Evolutionary conservation across 441 rosid species (phyloP).

Genomic region (Corymbia calophylla): DNA sequence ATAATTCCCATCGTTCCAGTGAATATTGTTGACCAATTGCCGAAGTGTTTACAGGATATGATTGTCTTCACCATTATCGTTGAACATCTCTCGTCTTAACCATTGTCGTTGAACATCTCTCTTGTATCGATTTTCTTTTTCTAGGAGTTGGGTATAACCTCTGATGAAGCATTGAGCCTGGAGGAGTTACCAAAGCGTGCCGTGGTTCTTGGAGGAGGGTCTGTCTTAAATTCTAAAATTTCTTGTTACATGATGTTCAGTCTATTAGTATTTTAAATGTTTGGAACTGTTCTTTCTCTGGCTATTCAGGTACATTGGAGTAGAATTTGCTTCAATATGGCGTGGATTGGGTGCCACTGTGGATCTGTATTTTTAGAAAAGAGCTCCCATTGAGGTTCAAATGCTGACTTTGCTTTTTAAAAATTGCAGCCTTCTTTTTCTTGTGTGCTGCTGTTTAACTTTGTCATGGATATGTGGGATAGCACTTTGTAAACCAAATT

Average conservation of each 20-base stretch:
- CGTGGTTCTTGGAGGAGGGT: conserved; percentile 98
- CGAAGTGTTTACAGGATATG: neutral
- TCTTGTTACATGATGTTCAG: neutral
- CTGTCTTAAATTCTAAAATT: conserved; percentile 8
- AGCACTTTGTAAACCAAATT: neutral
- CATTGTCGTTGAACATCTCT: neutral
- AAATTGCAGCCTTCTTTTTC: neutral
- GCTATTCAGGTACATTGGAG: conserved; percentile 66
- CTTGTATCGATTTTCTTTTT: neutral
- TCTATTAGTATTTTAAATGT: neutral
- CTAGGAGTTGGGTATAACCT: conserved; percentile 92
- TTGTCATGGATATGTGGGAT: neutral
- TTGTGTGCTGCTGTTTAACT: neutral
- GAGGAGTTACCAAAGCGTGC: conserved; percentile 90
- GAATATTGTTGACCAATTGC: neutral
- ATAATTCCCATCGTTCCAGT: neutral
- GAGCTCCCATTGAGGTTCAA: conserved; percentile 90
- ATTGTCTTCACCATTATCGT: neutral
- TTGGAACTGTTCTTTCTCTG: neutral
- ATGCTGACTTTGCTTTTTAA: neutral
- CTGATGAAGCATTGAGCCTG: conserved; percentile 98
- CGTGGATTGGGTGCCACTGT: conserved; percentile 91
- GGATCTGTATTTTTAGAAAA: conserved; percentile 85
- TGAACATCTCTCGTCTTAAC: too few relatives aligned
- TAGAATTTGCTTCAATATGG: conserved; percentile 99